Evolutionary conservation across 192 early-diverging fungal species (phyloP).

Genomic region (Pilobolus umbonatus): DNA sequence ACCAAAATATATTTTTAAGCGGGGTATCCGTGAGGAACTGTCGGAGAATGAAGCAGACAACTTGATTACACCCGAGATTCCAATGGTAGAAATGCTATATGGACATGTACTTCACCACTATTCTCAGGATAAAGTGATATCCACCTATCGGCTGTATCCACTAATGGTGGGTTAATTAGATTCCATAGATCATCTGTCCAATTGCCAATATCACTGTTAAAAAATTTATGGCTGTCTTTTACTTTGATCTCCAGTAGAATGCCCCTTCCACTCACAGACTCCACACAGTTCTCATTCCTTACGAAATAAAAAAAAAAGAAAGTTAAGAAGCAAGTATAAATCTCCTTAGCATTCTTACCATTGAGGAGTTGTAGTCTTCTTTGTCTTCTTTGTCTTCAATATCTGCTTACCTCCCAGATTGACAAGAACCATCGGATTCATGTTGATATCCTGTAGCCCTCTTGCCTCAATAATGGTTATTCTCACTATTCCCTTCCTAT

Average conservation of each 20-base stretch:
- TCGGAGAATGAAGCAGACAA: too few species aligned
- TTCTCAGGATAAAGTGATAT: conserved; percentile 12
- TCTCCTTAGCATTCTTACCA: conserved; percentile 17
- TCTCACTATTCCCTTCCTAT: neutral
- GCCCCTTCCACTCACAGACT: neutral
- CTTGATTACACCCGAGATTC: too few species aligned
- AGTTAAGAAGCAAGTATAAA: neutral
- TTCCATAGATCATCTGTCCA: neutral
- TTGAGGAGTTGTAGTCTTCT: conserved; percentile 23
- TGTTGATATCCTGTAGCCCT: conserved; percentile 46
- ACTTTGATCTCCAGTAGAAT: neutral
- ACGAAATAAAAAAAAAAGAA: neutral
- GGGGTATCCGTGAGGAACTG: too few species aligned
- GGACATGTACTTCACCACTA: conserved; percentile 17
- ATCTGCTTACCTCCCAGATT: neutral
- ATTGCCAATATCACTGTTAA: conserved; percentile 8
- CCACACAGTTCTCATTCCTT: conserved; percentile 17
- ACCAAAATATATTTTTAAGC: too few species aligned
- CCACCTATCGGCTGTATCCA: conserved; percentile 10
- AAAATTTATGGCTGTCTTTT: conserved; percentile 18
- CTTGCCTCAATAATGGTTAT: conserved; percentile 46
- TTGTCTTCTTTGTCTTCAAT: conserved; percentile 27
- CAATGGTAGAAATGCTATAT: conserved; percentile 13
- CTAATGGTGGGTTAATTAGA: neutral
- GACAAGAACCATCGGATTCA: conserved; percentile 22